phyloP scores from a whole-genome alignment of 306 rosid species.

The Pyrus pyrifolia region DNA sequence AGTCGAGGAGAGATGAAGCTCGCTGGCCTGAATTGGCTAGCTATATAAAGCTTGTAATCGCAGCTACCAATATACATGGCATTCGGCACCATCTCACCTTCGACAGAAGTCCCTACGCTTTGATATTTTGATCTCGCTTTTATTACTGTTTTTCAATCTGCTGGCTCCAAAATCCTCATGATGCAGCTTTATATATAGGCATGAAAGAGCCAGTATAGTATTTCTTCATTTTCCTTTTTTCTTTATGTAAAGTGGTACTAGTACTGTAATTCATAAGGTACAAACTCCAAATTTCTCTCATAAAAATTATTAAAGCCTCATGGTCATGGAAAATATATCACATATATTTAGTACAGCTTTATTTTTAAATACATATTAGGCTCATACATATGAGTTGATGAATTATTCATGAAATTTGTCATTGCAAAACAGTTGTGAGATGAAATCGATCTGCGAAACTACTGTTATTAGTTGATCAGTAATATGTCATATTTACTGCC shows the following conservation, averaged over 20 bases:
- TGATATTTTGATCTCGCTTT: background rate
- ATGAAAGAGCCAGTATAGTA: background rate
- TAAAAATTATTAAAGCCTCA: background rate
- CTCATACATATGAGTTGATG: background rate
- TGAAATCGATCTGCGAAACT: background rate
- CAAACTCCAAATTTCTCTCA: no score
- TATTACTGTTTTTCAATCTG: background rate
- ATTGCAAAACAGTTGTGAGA: background rate
- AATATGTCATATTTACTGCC: no score
- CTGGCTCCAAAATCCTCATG: background rate
- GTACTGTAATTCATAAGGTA: background rate
- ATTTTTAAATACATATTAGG: no score
- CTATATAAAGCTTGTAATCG: background rate
- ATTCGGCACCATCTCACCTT: conserved; percentile 22
- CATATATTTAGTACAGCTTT: background rate
- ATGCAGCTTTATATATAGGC: background rate
- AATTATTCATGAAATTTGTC: no score
- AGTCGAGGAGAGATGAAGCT: conserved; percentile 45
- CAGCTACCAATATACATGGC: background rate
- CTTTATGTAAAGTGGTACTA: background rate
- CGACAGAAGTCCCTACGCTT: conserved; percentile 15
- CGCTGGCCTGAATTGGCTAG: background rate
- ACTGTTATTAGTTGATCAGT: background rate
- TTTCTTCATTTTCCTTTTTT: background rate
- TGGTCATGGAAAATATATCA: background rate